Evolutionary conservation across 2,329 filamentous ascomycete species (phyloP).

Genomic region (Graphiopsis chlorocephala): DNA sequence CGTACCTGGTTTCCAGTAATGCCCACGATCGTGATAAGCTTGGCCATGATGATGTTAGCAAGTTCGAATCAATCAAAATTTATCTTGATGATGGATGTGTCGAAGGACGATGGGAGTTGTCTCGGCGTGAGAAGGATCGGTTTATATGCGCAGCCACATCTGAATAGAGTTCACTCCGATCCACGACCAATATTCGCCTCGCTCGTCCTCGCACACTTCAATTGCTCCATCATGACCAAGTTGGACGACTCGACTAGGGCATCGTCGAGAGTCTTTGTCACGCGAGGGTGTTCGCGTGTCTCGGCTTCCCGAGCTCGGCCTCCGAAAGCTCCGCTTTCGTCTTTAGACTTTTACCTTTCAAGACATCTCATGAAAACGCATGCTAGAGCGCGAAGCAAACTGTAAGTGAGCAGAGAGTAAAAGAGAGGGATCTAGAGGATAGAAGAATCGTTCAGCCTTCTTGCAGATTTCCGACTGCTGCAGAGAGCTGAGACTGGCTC

Average conservation of each 20-base stretch:
- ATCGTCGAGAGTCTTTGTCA: background rate
- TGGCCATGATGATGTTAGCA: slow-evolving; percentile 16
- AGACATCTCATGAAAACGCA: background rate
- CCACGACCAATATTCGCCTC: background rate
- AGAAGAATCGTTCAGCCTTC: background rate
- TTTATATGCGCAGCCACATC: background rate
- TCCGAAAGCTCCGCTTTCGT: background rate
- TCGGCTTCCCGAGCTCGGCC: background rate
- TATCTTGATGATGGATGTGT: background rate
- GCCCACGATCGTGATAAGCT: slow-evolving; percentile 38
- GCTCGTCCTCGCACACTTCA: background rate
- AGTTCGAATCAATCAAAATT: background rate
- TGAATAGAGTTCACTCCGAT: no score
- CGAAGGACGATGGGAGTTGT: background rate
- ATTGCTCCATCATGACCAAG: background rate
- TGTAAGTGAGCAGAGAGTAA: background rate
- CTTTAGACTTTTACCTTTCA: no score
- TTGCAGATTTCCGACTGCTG: background rate
- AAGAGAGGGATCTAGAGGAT: background rate
- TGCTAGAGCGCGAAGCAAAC: background rate
- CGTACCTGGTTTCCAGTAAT: slow-evolving; percentile 30
- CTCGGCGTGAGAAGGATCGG: background rate
- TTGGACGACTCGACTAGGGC: background rate
- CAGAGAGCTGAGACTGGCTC: background rate
- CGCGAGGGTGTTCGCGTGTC: background rate